These are phyloP conservation scores for Fusarium pseudoanthophilum DNA, from an alignment of 2,329 filamentous ascomycete genomes.

Conservation along the genomic window DNA sequence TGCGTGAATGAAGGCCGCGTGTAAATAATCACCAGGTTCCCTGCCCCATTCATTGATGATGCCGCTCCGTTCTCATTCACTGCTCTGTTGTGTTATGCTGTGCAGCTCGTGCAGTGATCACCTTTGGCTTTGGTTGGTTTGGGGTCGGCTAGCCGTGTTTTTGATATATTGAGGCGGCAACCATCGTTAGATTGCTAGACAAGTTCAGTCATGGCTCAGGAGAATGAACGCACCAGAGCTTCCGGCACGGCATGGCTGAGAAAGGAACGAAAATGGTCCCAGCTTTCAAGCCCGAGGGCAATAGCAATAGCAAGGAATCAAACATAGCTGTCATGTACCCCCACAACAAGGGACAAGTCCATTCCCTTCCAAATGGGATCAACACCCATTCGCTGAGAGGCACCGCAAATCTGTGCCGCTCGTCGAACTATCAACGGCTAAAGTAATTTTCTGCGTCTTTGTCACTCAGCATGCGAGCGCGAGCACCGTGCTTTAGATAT, in stretches of 20 bases:
- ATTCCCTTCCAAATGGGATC: constrained; percentile 39
- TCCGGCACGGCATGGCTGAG: constrained; percentile 6
- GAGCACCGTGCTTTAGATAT: constrained; percentile 17
- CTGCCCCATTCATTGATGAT: constrained; percentile 17
- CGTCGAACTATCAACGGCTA: constrained; percentile 28
- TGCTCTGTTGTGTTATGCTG: constrained; percentile 10
- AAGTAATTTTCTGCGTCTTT: constrained; percentile 9
- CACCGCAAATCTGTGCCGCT: constrained; percentile 26
- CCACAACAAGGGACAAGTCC: constrained; percentile 29
- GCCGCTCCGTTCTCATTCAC: constrained; percentile 5
- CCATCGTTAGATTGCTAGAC: constrained; percentile 22
- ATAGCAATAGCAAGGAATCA: neutral
- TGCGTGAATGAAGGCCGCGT: constrained; percentile 33
- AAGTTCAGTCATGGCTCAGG: constrained; percentile 22
- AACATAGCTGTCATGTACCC: constrained; percentile 17
- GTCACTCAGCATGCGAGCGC: constrained; percentile 7
- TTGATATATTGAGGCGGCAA: constrained; percentile 37
- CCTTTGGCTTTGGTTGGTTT: constrained; percentile 29
- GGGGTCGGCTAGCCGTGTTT: constrained; percentile 16
- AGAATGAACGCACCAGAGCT: constrained; percentile 5
- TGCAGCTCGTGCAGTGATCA: constrained; percentile 18
- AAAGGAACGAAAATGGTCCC: constrained; percentile 13
- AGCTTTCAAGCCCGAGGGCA: constrained; percentile 13
- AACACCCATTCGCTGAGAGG: constrained; percentile 39
- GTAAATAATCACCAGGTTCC: constrained; percentile 28